Evolutionary conservation across 2,329 filamentous ascomycete genomes (phyloP).

Genomic region (Verticillium isaacii): DNA sequence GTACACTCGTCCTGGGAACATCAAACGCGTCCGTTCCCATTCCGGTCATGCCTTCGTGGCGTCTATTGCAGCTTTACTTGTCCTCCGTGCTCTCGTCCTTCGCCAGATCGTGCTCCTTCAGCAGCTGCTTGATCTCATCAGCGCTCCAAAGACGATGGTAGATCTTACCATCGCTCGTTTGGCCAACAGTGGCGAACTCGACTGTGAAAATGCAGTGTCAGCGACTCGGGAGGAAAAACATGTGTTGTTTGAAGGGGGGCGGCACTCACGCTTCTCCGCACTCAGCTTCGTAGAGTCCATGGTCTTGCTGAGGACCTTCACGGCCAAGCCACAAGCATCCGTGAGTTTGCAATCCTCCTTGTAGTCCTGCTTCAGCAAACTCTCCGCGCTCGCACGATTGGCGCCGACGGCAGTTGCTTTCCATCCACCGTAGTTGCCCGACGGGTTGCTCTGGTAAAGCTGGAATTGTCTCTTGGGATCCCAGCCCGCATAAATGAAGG

Average conservation of each 20-base stretch:
- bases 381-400: slow-evolving; percentile 97
- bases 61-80: slow-evolving; percentile 34
- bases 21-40: neutral
- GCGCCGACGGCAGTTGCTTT: slow-evolving; percentile 97
- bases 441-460: slow-evolving; percentile 98
- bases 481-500: slow-evolving; percentile 99
- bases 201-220: slow-evolving; percentile 48
- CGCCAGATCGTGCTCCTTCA: slow-evolving; percentile 93
- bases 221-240: slow-evolving; percentile 4
- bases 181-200: slow-evolving; percentile 96
- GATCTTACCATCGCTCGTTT: slow-evolving; percentile 91
- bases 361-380: slow-evolving; percentile 97
- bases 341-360: slow-evolving; percentile 96
- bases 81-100: slow-evolving; percentile 75
- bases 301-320: slow-evolving; percentile 99
- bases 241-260: no score
- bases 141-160: slow-evolving; percentile 97
- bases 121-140: slow-evolving; percentile 88
- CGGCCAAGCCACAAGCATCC: slow-evolving; percentile 94
- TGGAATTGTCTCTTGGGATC: slow-evolving; percentile 96
- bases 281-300: slow-evolving; percentile 99
- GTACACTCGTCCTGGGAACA: neutral
- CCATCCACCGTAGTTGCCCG: slow-evolving; percentile 98
- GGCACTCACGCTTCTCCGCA: slow-evolving; percentile 89
- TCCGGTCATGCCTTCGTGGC: neutral